Evolutionary conservation across 164 flowering plant genomes (phyloP).

Genomic region (Vitis rotundifolia): DNA sequence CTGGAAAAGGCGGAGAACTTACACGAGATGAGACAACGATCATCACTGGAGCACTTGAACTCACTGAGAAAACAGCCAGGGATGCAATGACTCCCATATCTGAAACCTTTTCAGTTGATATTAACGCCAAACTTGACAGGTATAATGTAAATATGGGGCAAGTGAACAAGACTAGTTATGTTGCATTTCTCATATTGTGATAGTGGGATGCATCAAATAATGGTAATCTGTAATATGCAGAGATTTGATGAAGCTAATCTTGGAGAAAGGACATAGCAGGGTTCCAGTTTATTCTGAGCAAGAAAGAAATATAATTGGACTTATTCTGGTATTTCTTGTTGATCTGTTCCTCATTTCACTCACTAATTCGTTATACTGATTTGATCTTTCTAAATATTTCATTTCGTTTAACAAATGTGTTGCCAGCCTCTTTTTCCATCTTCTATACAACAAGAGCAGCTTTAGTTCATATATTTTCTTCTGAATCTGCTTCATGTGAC

Average conservation of each 20-base stretch:
- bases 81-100: slow-evolving; percentile 39
- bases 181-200: neutral
- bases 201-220: neutral
- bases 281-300: slow-evolving; percentile 29
- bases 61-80: slow-evolving; percentile 25
- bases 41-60: slow-evolving; percentile 36
- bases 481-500: no score
- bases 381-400: neutral
- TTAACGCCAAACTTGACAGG: slow-evolving; percentile 47
- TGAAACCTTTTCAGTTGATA: slow-evolving; percentile 27
- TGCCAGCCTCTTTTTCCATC: no score
- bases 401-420: no score
- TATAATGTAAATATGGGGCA: neutral
- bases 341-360: neutral
- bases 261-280: slow-evolving; percentile 58
- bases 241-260: slow-evolving; percentile 49
- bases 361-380: neutral
- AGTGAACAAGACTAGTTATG: neutral
- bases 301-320: slow-evolving; percentile 41
- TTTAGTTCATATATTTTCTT: no score
- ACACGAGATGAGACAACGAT: slow-evolving; percentile 36
- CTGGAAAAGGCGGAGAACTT: slow-evolving; percentile 41
- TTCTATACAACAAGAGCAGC: no score
- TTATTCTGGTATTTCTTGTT: slow-evolving; percentile 43
- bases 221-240: slow-evolving; percentile 22